A percentile compares a stretch with the other conserved stretches of the same genome.
Evolutionary conservation across 768 basidiomycete species (phyloP).

Genomic region (Suillus tomentosus): DNA sequence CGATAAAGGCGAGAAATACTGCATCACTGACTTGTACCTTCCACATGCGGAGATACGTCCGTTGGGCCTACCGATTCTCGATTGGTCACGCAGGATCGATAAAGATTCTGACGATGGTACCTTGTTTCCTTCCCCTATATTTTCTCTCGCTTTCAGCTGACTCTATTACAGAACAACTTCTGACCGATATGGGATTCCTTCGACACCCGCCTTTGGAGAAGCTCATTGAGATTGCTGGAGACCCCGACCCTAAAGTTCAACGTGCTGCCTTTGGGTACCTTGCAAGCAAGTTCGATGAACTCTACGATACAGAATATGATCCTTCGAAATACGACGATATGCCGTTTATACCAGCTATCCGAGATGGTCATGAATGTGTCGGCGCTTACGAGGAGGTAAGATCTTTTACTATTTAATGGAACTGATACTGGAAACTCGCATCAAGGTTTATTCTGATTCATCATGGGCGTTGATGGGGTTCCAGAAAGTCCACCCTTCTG

Average conservation of each 20-base stretch:
- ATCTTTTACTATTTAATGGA: conserved; percentile 8
- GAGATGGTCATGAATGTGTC: conserved; percentile 47
- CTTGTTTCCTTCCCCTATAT: conserved; percentile 1
- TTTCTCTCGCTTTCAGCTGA: conserved; percentile 9
- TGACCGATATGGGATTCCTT: conserved; percentile 53
- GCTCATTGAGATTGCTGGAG: conserved; percentile 57
- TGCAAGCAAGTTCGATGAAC: conserved; percentile 60
- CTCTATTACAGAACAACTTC: conserved; percentile 42
- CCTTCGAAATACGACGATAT: conserved; percentile 50
- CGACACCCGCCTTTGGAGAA: conserved; percentile 64
- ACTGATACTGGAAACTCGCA: neutral
- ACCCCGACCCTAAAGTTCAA: conserved; percentile 46
- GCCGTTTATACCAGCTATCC: conserved; percentile 75
- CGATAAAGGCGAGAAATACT: conserved; percentile 8
- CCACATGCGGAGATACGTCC: conserved; percentile 67
- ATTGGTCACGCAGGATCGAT: conserved; percentile 52
- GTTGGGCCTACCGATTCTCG: conserved; percentile 78
- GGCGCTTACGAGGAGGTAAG: conserved; percentile 67
- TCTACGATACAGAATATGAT: conserved; percentile 55
- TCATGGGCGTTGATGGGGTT: conserved; percentile 75
- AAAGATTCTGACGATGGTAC: neutral
- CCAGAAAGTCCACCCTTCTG: conserved; percentile 51
- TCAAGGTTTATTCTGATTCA: conserved; percentile 64
- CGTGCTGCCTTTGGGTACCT: conserved; percentile 74
- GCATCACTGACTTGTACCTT: conserved; percentile 70